A percentile compares a stretch with the other conserved stretches of the same genome.
Evolutionary conservation across 1,139 yeast species (phyloP).

Genomic region (Nakaseomyces bracarensis): DNA sequence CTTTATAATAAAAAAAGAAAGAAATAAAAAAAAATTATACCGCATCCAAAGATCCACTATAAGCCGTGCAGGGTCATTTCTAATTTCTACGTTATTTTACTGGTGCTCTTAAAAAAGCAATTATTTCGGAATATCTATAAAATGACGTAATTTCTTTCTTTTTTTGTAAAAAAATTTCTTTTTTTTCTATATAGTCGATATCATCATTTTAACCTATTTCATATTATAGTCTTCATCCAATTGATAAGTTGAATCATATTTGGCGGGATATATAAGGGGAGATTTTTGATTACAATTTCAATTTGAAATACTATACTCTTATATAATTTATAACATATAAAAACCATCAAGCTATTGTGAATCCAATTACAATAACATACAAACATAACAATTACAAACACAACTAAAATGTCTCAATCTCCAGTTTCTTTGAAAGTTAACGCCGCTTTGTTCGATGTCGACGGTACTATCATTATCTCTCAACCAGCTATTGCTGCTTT

Average conservation of each 20-base stretch:
- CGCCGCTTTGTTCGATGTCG: conserved; percentile 64
- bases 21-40: background rate
- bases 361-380: background rate
- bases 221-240: background rate
- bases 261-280: conserved; percentile 3
- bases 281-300: background rate
- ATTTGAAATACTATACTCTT: background rate
- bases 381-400: conserved; percentile 7
- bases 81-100: too few relatives aligned
- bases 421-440: conserved; percentile 30
- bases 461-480: conserved; percentile 60
- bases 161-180: background rate
- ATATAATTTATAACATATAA: background rate
- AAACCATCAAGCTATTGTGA: background rate
- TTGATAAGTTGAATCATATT: background rate
- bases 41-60: too few relatives aligned
- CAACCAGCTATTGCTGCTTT: conserved; percentile 67
- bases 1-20: background rate
- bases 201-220: too few relatives aligned
- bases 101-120: conserved; percentile 1
- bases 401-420: conserved; percentile 23
- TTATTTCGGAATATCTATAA: background rate
- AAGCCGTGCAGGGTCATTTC: too few relatives aligned
- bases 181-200: background rate
- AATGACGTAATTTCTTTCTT: conserved; percentile 5